Evolutionary conservation across 805 yeast genomes (phyloP).

Genomic region (Candida corydali): DNA sequence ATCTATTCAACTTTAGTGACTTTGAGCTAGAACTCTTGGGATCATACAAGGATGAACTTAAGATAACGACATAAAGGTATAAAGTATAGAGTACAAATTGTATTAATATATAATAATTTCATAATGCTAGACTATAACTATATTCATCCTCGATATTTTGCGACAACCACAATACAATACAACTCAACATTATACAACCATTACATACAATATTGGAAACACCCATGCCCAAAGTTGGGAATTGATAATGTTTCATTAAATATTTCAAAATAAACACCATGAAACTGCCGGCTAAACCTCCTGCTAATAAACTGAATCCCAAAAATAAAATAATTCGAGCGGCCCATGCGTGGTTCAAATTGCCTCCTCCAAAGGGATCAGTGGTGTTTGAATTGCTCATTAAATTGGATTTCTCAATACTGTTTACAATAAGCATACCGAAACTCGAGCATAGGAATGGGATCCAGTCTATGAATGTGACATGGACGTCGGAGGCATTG

Average conservation of each 20-base stretch:
- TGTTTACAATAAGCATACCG: constrained; percentile 82
- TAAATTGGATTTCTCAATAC: constrained; percentile 65
- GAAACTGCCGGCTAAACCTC: constrained; percentile 90
- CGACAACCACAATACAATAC: constrained; percentile 86
- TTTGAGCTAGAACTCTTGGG: constrained; percentile 57
- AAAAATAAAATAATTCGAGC: constrained; percentile 85
- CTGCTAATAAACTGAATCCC: constrained; percentile 90
- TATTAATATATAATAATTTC: constrained; percentile 10
- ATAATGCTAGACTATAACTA: constrained; percentile 82
- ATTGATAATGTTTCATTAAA: constrained; percentile 67
- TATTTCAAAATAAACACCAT: constrained; percentile 85
- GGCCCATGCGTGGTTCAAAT: constrained; percentile 73
- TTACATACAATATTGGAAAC: constrained; percentile 81
- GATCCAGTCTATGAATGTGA: constrained; percentile 92
- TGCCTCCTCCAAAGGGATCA: constrained; percentile 32
- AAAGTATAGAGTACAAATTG: neutral
- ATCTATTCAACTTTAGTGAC: constrained; percentile 67
- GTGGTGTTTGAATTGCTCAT: constrained; percentile 35
- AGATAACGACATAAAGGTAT: constrained; percentile 1
- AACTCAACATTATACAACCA: constrained; percentile 78
- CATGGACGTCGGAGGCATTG: constrained; percentile 83
- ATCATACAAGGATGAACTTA: constrained; percentile 29
- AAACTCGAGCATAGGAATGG: constrained; percentile 84
- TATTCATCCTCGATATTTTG: constrained; percentile 96
- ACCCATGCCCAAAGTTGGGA: constrained; percentile 95